Evolutionary conservation across 2,329 filamentous ascomycete species (phyloP), one percentile per base, ranked within the genome.

Genomic region (Fusarium buxicola): DNA sequence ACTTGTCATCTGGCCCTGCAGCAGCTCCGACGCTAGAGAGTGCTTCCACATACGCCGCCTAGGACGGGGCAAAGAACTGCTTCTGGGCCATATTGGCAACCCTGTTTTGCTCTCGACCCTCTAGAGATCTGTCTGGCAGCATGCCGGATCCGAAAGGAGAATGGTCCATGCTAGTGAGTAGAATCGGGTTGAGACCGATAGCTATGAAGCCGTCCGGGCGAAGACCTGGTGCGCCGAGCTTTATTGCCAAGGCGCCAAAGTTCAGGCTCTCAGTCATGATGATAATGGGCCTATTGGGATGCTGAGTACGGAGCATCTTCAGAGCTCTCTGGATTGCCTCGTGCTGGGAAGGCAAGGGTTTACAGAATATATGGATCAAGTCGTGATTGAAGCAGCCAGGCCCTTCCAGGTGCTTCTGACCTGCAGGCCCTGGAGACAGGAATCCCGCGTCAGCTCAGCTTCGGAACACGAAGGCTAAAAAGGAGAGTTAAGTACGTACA

Each of bases 201-300:
- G 34, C 41, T 39, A 53, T 53, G 12, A 47, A 47, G 1, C 50
- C 50, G 27, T 53, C 50, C 4, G 40, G 40, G 3, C n/a, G 34
- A 5, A 53, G 8, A 10, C 50, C 50, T 31, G 41, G 41, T 8
- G 40, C 27, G 8, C 41, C 41, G 1, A 39, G 50, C n/a, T 41
- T 36, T 8, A 25, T 30, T 2, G 49, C 40, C 9, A 53, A 16
- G 3, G 34, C 40, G 4, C 50, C 11, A 7, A 53, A 53, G 5
- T 46, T 53, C 1, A 53, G 32, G 12, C 50, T 53, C 18, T 53
- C 50, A 8, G 50, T 53, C 27, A 46, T 53, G 18, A 39, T 8
- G 4, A 46, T 38, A 9, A 53, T 10, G 5, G 27, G 27, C 32
- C 50, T 46, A 5, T 47, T 5, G 3, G 50, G 27, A 1, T 53